Percentiles rank a stretch among this genome's conserved stretches.
These are phyloP conservation scores for Clonostachys chloroleuca DNA, from an alignment of 2,329 filamentous ascomycete species.

Conservation along the genomic window DNA sequence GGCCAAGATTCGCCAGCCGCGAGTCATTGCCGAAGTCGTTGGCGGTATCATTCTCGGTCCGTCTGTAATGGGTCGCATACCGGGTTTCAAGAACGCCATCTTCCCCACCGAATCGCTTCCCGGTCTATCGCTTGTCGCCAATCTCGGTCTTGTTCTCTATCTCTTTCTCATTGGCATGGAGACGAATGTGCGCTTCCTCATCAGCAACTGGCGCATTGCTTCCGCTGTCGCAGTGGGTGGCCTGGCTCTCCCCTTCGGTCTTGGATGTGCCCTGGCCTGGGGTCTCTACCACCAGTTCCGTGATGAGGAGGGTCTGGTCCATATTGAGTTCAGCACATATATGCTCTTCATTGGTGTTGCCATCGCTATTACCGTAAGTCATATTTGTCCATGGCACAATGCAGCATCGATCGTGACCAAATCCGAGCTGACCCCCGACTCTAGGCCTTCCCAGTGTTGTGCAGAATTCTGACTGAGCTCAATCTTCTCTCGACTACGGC, in stretches of 20 bases:
- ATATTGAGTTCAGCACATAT: slow-evolving; percentile 50
- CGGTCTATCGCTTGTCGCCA: slow-evolving; percentile 72
- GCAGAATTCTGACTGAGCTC: slow-evolving; percentile 86
- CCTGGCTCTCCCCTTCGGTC: slow-evolving; percentile 77
- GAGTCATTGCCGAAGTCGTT: slow-evolving; percentile 80
- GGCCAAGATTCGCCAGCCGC: slow-evolving; percentile 71
- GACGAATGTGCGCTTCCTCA: slow-evolving; percentile 74
- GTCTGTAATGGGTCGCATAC: slow-evolving; percentile 83
- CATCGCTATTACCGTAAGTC: slow-evolving; percentile 70
- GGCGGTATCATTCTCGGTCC: slow-evolving; percentile 83
- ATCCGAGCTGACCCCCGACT: not conserved
- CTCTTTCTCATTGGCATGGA: slow-evolving; percentile 86
- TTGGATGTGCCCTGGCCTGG: slow-evolving; percentile 76
- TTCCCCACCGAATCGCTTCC: slow-evolving; percentile 75
- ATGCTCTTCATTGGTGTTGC: slow-evolving; percentile 83
- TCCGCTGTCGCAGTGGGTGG: slow-evolving; percentile 73
- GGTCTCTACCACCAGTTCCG: slow-evolving; percentile 75
- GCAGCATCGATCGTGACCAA: too few species aligned
- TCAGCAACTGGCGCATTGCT: slow-evolving; percentile 77
- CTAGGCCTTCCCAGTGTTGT: slow-evolving; percentile 77
- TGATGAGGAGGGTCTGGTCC: slow-evolving; percentile 26
- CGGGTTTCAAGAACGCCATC: slow-evolving; percentile 70
- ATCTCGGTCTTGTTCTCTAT: slow-evolving; percentile 79
- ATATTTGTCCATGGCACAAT: not conserved
- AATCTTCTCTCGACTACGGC: slow-evolving; percentile 81